Evolutionary conservation across 805 yeast genomes (phyloP).

Genomic region (Schwanniomyces occidentalis): DNA sequence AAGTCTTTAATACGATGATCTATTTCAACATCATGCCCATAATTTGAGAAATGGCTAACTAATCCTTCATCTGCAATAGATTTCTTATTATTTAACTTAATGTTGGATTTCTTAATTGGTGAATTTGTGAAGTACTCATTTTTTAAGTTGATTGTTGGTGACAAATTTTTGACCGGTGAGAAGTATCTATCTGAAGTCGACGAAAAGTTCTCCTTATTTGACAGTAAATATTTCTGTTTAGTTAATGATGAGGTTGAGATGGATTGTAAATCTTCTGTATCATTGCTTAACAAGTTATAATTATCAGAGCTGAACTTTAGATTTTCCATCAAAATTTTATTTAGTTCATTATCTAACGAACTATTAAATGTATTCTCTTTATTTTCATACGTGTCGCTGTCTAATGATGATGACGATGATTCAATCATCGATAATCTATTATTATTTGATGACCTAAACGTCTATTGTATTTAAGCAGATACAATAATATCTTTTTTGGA

Average conservation of each 20-base stretch:
- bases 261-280: too few species aligned
- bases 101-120: constrained; percentile 1
- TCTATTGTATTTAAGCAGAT: too few species aligned
- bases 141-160: background rate
- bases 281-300: too few species aligned
- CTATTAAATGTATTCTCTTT: background rate
- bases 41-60: constrained; percentile 2
- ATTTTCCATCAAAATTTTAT: constrained; percentile 7
- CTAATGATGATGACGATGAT: too few species aligned
- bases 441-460: too few species aligned
- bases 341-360: constrained; percentile 7
- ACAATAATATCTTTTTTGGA: too few species aligned
- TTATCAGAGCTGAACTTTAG: background rate
- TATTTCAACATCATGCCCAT: background rate
- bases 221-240: too few species aligned
- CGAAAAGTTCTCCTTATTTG: too few species aligned
- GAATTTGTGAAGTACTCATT: background rate
- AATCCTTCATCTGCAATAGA: background rate
- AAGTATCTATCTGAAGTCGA: too few species aligned
- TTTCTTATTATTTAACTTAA: background rate
- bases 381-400: too few species aligned
- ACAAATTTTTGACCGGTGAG: background rate
- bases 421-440: too few species aligned
- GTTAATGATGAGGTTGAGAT: too few species aligned
- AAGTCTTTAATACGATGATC: constrained; percentile 3